Percentiles rank a stretch among this genome's conserved stretches.
These are phyloP conservation scores for Rhynchospora breviuscula DNA, from an alignment of 176 grass and related monocot genomes.

Conservation along the genomic window DNA sequence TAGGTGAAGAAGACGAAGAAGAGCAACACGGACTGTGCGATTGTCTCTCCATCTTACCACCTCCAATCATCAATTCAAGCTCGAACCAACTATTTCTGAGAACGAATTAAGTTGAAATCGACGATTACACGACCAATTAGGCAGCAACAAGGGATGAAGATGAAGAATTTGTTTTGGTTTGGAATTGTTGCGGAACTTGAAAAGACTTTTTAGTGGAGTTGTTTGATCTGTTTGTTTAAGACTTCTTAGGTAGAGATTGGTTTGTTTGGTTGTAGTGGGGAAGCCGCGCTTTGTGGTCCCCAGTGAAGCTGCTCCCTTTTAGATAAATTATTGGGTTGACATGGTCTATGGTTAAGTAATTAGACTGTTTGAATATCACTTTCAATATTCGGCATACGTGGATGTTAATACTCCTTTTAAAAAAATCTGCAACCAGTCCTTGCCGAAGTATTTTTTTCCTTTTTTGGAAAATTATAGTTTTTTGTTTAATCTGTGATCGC, in stretches of 20 bases:
- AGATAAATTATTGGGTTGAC: not conserved
- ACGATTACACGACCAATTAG: not conserved
- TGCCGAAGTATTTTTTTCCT: not conserved
- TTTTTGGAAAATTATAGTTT: not conserved
- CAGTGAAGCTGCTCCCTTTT: not conserved
- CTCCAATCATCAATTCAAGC: constrained; percentile 22
- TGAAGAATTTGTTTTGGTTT: not conserved
- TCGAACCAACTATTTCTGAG: not conserved
- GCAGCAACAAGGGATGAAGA: not conserved
- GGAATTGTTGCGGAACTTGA: not conserved
- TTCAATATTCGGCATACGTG: not conserved
- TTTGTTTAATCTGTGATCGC: not conserved
- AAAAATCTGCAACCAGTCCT: not conserved
- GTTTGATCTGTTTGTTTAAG: constrained; percentile 10
- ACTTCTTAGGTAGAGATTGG: not conserved
- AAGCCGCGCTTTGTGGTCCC: constrained; percentile 24
- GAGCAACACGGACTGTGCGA: not conserved
- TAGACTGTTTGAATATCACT: not conserved
- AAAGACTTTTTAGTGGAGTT: not conserved
- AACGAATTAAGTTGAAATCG: not conserved
- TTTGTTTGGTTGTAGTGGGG: constrained; percentile 21
- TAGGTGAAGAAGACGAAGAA: constrained; percentile 8
- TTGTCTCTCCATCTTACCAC: constrained; percentile 27
- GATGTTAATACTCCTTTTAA: not conserved
- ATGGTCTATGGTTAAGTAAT: constrained; percentile 11